A percentile compares a stretch with the other conserved stretches of the same genome.
Conservation (phyloP, 768 basidiomycete species). For the Phlebiopsis gigantea region DNA sequence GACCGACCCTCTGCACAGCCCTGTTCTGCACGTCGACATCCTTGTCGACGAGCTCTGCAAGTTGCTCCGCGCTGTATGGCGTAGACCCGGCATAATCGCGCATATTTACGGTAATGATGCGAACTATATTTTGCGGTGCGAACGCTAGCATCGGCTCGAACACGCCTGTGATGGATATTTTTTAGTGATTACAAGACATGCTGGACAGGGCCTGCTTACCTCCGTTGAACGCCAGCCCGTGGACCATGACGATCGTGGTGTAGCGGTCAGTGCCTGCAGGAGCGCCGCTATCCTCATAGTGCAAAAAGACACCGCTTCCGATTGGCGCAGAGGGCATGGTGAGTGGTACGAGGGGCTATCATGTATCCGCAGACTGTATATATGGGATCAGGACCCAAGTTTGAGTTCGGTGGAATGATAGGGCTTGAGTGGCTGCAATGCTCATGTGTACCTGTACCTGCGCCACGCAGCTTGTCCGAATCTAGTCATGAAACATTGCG, state of each 20-base stretch:
- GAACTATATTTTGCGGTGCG: neutral
- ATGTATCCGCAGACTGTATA: neutral
- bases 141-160: neutral
- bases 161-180: neutral
- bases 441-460: too few species aligned
- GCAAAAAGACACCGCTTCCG: neutral
- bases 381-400: too few species aligned
- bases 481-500: too few species aligned
- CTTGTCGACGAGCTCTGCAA: neutral
- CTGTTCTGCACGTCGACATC: neutral
- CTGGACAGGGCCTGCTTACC: neutral
- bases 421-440: too few species aligned
- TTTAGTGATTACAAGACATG: neutral
- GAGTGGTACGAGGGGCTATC: neutral
- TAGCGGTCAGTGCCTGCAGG: neutral
- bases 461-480: too few species aligned
- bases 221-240: slow-evolving; percentile 9
- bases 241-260: slow-evolving; percentile 10
- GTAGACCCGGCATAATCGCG: slow-evolving; percentile 6
- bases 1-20: neutral
- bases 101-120: slow-evolving; percentile 2
- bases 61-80: neutral
- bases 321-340: slow-evolving; percentile 10
- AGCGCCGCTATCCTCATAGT: slow-evolving; percentile 11
- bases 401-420: too few species aligned